Base-by-base conservation (phyloP, 805 yeast species). In the Myxozyma melibiosi region DNA sequence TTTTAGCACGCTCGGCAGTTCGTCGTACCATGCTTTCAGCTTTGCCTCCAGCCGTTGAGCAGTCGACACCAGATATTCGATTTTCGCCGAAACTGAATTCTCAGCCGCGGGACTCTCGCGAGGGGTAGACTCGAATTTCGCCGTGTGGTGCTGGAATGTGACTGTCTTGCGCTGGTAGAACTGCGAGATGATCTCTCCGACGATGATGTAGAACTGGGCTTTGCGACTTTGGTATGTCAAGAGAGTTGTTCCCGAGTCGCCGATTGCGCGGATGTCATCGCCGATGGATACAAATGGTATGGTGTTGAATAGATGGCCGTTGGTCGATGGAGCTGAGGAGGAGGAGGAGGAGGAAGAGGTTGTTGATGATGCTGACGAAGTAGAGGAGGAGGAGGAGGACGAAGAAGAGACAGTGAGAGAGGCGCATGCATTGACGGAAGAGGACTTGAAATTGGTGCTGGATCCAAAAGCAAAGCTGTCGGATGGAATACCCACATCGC, bases 401-500 rank as follows among this genome's bases (percentile, higher is more conserved):
- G n/a, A n/a, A n/a, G n/a, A n/a, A n/a, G n/a, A n/a, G n/a, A n/a
- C n/a, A n/a, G n/a, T n/a, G n/a, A n/a, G n/a, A n/a, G n/a, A n/a
- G n/a, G n/a, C n/a, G n/a, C n/a, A n/a, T n/a, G n/a, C n/a, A n/a
- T n/a, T n/a, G n/a, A n/a, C n/a, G n/a, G n/a, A n/a, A n/a, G n/a
- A n/a, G n/a, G n/a, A n/a, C n/a, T n/a, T n/a, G n/a, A n/a, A n/a
- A n/a, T n/a, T n/a, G 11, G 24, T 6, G 14, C 9, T 9, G 5
- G 51, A 20, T 25, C 50, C 50, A 24, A 16, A 22, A 9, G 50
- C 40, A 3, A 13, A 18, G 22, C 20, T 25, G 22, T 37, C 44
- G 14, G 28, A 14, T 2, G 62, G 61, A 13, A 58, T 7, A 8
- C 37, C 56, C 14, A 55, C 54, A 22, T 51, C 51, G 27, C 62